These are phyloP conservation scores for Yamadazyma laniorum DNA, from an alignment of 805 yeast genomes.

Conservation along the genomic window DNA sequence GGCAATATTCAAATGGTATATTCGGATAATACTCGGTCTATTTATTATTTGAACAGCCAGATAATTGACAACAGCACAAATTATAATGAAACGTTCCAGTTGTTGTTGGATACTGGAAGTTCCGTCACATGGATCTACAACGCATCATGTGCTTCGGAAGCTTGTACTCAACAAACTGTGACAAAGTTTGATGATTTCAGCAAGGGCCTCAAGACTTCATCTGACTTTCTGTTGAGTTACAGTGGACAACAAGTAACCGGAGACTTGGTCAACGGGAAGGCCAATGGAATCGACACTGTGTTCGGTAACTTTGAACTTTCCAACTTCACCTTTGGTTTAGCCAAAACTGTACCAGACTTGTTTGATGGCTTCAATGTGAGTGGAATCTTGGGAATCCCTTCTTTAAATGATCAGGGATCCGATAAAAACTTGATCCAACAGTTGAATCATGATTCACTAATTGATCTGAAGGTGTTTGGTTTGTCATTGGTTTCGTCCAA, in stretches of 20 bases:
- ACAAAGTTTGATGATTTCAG: slow-evolving; percentile 22
- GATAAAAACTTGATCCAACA: slow-evolving; percentile 41
- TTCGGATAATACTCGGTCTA: slow-evolving; percentile 21
- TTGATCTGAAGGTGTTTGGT: slow-evolving; percentile 40
- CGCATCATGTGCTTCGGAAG: slow-evolving; percentile 41
- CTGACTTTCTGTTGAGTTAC: slow-evolving; percentile 49
- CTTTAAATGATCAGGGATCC: slow-evolving; percentile 33
- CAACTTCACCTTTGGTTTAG: slow-evolving; percentile 53
- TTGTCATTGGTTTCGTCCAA: slow-evolving; percentile 17
- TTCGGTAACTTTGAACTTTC: slow-evolving; percentile 35
- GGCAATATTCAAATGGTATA: slow-evolving; percentile 18
- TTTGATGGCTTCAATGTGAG: slow-evolving; percentile 52
- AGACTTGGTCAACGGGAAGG: slow-evolving; percentile 31
- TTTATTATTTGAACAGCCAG: slow-evolving; percentile 18
- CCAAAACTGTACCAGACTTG: slow-evolving; percentile 50
- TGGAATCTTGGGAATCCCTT: slow-evolving; percentile 62
- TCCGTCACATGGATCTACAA: slow-evolving; percentile 65
- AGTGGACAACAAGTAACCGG: slow-evolving; percentile 57
- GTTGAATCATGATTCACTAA: slow-evolving; percentile 31
- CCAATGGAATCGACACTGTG: slow-evolving; percentile 25
- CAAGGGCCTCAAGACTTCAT: slow-evolving; percentile 15
- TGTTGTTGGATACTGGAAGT: slow-evolving; percentile 65
- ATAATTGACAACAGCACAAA: slow-evolving; percentile 21
- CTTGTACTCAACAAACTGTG: slow-evolving; percentile 37
- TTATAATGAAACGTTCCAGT: slow-evolving; percentile 41